phyloP scores from a whole-genome alignment of 352 stramenopile genomes.

The Ophiocytium majus region DNA sequence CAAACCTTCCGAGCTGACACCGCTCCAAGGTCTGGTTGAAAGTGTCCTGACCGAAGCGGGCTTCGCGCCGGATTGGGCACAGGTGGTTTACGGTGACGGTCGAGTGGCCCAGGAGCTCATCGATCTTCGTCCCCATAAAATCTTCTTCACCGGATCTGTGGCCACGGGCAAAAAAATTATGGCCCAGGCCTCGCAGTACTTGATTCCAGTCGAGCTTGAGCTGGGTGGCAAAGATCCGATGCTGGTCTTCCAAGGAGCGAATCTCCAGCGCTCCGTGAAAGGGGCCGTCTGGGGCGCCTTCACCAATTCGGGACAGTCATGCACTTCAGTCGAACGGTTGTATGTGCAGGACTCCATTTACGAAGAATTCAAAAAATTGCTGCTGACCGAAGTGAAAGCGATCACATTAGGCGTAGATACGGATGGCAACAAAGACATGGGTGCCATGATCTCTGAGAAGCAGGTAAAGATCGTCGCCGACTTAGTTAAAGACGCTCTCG shows the following conservation, averaged over 20 bases:
- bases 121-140: too few species aligned
- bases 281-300: conserved; percentile 76
- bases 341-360: conserved; percentile 77
- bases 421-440: conserved; percentile 69
- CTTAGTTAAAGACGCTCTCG: conserved; percentile 76
- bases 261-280: conserved; percentile 66
- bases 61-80: conserved; percentile 69
- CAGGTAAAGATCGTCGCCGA: conserved; percentile 74
- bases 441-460: conserved; percentile 71
- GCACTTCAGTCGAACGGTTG: conserved; percentile 75
- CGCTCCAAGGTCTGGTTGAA: too few species aligned
- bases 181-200: conserved; percentile 63
- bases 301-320: conserved; percentile 83
- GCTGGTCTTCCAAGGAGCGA: conserved; percentile 73
- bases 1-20: conserved; percentile 79
- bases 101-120: conserved; percentile 73
- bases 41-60: conserved; percentile 66
- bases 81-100: conserved; percentile 64
- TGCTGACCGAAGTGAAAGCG: neutral
- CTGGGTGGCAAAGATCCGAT: conserved; percentile 80
- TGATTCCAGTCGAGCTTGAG: conserved; percentile 85
- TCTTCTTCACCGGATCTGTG: conserved; percentile 84
- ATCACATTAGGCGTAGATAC: too few species aligned
- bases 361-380: conserved; percentile 60
- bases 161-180: conserved; percentile 74